Conservation (phyloP, 176 grass and related monocot species). For the Musa schizocarpa region DNA sequence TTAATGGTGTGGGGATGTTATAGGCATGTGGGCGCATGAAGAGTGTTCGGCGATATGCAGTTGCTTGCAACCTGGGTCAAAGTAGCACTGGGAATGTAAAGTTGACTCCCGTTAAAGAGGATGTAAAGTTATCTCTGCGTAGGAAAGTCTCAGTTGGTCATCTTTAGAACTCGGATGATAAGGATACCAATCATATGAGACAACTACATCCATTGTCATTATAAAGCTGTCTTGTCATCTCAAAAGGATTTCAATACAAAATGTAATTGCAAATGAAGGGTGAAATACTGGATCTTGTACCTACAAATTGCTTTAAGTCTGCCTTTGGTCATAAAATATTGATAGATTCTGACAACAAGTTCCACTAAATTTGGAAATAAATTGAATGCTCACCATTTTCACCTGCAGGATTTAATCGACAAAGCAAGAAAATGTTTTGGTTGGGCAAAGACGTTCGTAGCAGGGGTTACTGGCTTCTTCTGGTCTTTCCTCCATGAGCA, state of each 20-base stretch:
- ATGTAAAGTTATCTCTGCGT: no score
- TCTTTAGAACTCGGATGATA: no score
- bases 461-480: slow-evolving; percentile 53
- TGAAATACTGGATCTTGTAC: background rate
- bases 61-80: background rate
- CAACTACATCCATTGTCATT: no score
- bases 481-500: slow-evolving; percentile 41
- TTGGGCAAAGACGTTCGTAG: slow-evolving; percentile 33
- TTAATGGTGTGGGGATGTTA: background rate
- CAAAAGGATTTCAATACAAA: no score
- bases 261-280: background rate
- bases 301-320: background rate
- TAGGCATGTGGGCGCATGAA: background rate
- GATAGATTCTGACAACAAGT: background rate
- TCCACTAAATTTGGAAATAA: background rate
- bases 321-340: background rate
- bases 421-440: slow-evolving; percentile 46
- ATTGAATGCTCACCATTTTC: background rate
- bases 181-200: no score
- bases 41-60: background rate
- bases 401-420: slow-evolving; percentile 62
- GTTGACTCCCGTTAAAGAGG: no score
- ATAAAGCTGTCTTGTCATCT: no score
- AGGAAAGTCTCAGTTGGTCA: no score
- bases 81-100: no score